phyloP scores from a whole-genome alignment of 1,284 basidiomycete species.

The Pyrrhoderma noxium region DNA sequence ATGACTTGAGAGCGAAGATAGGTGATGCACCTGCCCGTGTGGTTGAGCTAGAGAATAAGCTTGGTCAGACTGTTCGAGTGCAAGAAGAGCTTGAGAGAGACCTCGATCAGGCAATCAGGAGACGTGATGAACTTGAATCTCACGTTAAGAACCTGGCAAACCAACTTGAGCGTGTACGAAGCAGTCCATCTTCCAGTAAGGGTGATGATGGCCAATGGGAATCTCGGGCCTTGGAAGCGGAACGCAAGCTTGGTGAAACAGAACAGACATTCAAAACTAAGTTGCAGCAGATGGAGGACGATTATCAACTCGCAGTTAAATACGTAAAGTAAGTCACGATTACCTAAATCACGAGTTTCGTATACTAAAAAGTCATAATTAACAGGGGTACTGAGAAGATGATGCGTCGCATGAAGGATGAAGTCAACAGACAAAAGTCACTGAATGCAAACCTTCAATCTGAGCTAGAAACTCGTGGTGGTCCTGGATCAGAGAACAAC shows the following conservation, averaged over 20 bases:
- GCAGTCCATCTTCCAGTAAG: conserved; percentile 37
- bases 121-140: conserved; percentile 67
- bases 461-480: conserved; percentile 69
- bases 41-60: conserved; percentile 65
- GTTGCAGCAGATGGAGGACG: conserved; percentile 84
- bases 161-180: conserved; percentile 58
- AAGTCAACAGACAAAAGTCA: conserved; percentile 83
- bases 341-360: conserved; percentile 4
- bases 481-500: conserved; percentile 48
- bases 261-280: conserved; percentile 71
- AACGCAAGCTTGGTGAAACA: conserved; percentile 71
- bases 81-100: conserved; percentile 73
- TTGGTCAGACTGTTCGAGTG: conserved; percentile 63
- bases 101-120: conserved; percentile 52
- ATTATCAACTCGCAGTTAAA: conserved; percentile 90
- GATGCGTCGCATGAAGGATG: conserved; percentile 95
- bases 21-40: conserved; percentile 45
- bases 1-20: conserved; percentile 45
- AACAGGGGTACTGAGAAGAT: conserved; percentile 95
- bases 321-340: conserved; percentile 71
- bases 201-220: conserved; percentile 33
- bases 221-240: conserved; percentile 55
- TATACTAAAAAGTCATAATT: neutral
- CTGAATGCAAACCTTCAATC: conserved; percentile 71
- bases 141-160: conserved; percentile 57